A percentile compares a stretch with the other conserved stretches of the same genome.
These are phyloP conservation scores for Helotiales sp. DNA, from an alignment of 2,329 filamentous ascomycete genomes.

Conservation along the genomic window DNA sequence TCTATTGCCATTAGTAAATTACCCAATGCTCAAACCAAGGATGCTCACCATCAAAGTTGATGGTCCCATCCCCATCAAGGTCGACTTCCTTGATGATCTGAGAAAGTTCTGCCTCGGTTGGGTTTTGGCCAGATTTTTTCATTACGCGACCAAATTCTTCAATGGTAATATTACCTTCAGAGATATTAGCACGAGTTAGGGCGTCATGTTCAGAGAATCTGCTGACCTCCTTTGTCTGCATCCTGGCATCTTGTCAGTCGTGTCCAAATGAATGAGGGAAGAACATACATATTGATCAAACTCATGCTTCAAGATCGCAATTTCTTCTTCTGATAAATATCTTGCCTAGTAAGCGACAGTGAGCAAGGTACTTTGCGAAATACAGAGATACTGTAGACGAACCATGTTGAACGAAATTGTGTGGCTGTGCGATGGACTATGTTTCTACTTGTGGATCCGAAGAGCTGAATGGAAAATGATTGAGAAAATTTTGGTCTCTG, in stretches of 20 bases:
- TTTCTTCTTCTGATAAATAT: slow-evolving; percentile 24
- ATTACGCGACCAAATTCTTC: slow-evolving; percentile 42
- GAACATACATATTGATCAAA: slow-evolving; percentile 29
- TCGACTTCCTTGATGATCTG: slow-evolving; percentile 42
- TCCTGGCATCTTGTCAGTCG: slow-evolving; percentile 12
- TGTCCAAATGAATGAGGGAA: background rate
- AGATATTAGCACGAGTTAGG: background rate
- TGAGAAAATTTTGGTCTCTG: background rate
- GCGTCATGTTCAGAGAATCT: background rate
- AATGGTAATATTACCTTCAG: slow-evolving; percentile 37
- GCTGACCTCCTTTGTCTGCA: slow-evolving; percentile 24
- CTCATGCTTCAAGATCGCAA: slow-evolving; percentile 26
- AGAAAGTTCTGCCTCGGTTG: slow-evolving; percentile 38
- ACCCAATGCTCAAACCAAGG: background rate
- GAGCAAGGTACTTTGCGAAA: too few species aligned
- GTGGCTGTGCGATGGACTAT: background rate
- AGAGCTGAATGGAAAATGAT: background rate
- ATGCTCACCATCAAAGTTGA: slow-evolving; percentile 40
- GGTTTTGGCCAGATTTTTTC: slow-evolving; percentile 34
- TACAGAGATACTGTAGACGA: background rate
- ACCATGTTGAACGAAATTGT: background rate
- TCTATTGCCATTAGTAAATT: slow-evolving; percentile 28
- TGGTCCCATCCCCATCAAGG: slow-evolving; percentile 40
- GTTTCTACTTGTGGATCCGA: background rate
- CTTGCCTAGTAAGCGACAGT: background rate